Evolutionary conservation across 1,139 yeast genomes (phyloP).

Genomic region (Eremothecium cymbalariae): DNA sequence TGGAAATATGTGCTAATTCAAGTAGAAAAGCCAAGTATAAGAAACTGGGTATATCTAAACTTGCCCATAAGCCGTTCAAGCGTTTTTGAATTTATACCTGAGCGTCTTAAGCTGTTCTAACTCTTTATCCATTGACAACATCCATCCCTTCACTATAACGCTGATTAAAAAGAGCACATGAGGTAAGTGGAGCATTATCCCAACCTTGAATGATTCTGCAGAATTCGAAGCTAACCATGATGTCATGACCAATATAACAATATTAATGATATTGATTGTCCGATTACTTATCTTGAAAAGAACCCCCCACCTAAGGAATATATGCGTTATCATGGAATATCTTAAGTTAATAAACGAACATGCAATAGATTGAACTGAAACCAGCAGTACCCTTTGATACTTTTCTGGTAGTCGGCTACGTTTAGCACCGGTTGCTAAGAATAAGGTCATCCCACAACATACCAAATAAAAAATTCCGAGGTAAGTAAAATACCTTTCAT

Average conservation of each 20-base stretch:
- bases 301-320: constrained; percentile 12
- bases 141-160: constrained; percentile 19
- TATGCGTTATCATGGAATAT: constrained; percentile 22
- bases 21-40: constrained; percentile 4
- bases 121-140: constrained; percentile 20
- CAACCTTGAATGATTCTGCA: constrained; percentile 3
- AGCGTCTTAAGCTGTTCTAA: constrained; percentile 13
- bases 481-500: constrained; percentile 17
- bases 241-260: constrained; percentile 18
- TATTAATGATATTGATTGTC: constrained; percentile 18
- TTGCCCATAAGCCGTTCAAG: constrained; percentile 10
- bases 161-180: constrained; percentile 20
- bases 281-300: constrained; percentile 17
- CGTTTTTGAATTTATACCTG: constrained; percentile 29
- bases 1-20: constrained; percentile 4
- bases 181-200: constrained; percentile 22
- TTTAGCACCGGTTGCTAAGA: constrained; percentile 15
- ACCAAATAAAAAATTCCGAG: constrained; percentile 19
- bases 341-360: constrained; percentile 25
- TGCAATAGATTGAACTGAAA: constrained; percentile 24
- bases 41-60: constrained; percentile 1
- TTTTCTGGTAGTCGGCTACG: constrained; percentile 9
- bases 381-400: constrained; percentile 12
- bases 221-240: constrained; percentile 16
- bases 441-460: constrained; percentile 20